Base-by-base conservation (phyloP, 345 rosid species). In the Hypericum perforatum region DNA sequence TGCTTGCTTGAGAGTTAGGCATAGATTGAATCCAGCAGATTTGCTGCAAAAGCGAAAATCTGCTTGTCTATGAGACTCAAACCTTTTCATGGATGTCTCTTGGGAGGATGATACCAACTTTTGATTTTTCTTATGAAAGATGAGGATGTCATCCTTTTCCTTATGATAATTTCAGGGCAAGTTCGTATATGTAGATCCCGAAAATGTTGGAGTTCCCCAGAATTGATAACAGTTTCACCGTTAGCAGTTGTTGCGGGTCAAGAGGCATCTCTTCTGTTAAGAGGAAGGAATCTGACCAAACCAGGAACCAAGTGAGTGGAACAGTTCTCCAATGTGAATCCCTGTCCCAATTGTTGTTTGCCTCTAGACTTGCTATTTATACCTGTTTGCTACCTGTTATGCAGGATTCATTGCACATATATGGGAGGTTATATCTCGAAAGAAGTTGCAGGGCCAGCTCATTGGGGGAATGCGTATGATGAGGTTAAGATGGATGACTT, bases 181-280 rank as follows among this genome's bases (percentile, higher is more conserved):
- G 44, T 89, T 62, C 82, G 75, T 11, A 56, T 79, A 45, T 79
- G 82, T 78, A 89, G 78, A 76, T 76, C 85, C 0, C 78, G 97
- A 89, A 75, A 71, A 66, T 64, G 81, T 11, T 78, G 87, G 87
- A 81, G 70, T 73, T 76, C 85, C 37, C 95, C 97, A 5, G 85
- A 85, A 73, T 76, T 89, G 71, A 75, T 85, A 53, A 85, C 73
- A 6, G 88, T 89, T 14, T 81, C 84, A 43, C 97, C 95, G 8
- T 60, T 85, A 64, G 95, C 97, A 52, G 77, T 86, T 53, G 92
- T 82, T 46, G 74, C 76, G 49, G 92, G 95, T 55, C 71, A 79
- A 61, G 83, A 78, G 64, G 71, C 79, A 49, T 76, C 81, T 53
- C 81, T 89, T 54, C 63, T 65, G 36, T 66, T 85, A 49, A 76